Evolutionary conservation across 352 stramenopile genomes (phyloP).

Genomic region (Phytopythium chamaehyphon): DNA sequence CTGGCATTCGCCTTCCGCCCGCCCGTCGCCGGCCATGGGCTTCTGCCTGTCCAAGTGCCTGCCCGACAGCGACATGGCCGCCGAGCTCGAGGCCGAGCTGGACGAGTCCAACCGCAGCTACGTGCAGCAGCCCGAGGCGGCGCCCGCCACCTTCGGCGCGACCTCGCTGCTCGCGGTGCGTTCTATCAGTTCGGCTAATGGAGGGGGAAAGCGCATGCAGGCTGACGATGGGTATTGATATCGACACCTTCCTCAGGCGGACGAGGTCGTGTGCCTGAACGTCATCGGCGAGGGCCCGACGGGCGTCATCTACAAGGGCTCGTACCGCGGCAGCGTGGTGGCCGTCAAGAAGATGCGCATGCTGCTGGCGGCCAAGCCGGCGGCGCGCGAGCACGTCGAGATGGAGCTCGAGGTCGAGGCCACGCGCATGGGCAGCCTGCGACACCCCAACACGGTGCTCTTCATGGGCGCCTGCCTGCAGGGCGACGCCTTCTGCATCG

Average conservation of each 20-base stretch:
- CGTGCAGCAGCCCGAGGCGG: constrained; percentile 26
- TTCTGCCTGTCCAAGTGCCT: constrained; percentile 85
- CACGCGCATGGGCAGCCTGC: constrained; percentile 85
- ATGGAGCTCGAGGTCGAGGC: constrained; percentile 81
- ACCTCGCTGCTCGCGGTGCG: constrained; percentile 72
- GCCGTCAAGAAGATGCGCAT: constrained; percentile 89
- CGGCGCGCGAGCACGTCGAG: constrained; percentile 69
- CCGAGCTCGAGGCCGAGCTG: constrained; percentile 80
- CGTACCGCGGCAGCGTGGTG: constrained; percentile 80
- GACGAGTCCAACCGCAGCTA: constrained; percentile 67
- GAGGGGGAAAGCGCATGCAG: neutral
- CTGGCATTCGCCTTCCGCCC: neutral
- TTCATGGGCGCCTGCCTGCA: constrained; percentile 98
- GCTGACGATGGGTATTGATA: neutral
- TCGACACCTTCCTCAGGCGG: constrained; percentile 49
- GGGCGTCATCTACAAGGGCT: constrained; percentile 81
- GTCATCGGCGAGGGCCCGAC: constrained; percentile 78
- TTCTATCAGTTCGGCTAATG: neutral
- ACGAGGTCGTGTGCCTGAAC: constrained; percentile 79
- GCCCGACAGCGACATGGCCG: constrained; percentile 78
- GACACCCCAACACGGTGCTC: constrained; percentile 98
- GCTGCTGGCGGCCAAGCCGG: constrained; percentile 50
- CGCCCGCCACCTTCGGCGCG: constrained; percentile 58
- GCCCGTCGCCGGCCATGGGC: constrained; percentile 51
- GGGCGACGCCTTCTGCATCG: constrained; percentile 94